Evolutionary conservation across 129 eudicot species (phyloP).

Genomic region (Tanacetum coccineum): DNA sequence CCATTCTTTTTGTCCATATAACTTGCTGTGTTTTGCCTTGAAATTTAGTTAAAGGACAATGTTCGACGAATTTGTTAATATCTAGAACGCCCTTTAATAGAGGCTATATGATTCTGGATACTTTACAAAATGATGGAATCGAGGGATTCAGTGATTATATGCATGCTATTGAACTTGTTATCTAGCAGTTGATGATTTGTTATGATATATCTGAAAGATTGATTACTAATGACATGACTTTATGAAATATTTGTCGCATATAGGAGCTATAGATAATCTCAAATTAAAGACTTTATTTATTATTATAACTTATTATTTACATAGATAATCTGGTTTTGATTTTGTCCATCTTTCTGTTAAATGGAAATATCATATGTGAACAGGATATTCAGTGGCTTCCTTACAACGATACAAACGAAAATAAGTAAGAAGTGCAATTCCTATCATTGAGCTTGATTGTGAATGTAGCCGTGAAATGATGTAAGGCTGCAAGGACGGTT

Average conservation of each 20-base stretch:
- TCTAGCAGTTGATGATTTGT: background rate
- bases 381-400: slow-evolving; percentile 51
- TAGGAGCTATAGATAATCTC: no score
- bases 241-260: slow-evolving; percentile 4
- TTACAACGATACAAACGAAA: slow-evolving; percentile 12
- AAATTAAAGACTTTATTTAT: no score
- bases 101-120: background rate
- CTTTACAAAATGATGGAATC: background rate
- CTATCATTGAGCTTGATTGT: no score
- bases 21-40: background rate
- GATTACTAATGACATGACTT: background rate
- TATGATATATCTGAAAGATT: background rate
- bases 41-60: background rate
- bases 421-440: slow-evolving; percentile 18
- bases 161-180: background rate
- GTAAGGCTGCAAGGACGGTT: no score
- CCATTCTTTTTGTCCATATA: background rate
- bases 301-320: no score
- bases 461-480: no score
- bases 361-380: slow-evolving; percentile 3
- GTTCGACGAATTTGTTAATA: background rate
- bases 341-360: background rate
- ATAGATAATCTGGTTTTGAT: background rate
- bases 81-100: background rate
- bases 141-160: background rate